phyloP scores from a whole-genome alignment of 2,329 filamentous ascomycete genomes.

The Venturia asperata region DNA sequence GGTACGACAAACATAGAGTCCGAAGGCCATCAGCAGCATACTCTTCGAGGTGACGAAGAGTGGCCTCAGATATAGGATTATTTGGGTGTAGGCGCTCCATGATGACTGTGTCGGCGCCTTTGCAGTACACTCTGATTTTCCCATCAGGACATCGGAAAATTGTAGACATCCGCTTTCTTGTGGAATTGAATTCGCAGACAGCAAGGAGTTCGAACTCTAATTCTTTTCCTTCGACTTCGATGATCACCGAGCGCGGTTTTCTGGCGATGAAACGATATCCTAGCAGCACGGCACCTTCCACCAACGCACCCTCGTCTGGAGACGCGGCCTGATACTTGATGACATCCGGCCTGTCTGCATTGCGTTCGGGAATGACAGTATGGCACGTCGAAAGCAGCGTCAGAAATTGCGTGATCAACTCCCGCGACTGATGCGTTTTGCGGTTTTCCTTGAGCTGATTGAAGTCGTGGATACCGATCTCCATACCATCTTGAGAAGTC shows the following conservation, averaged over 20 bases:
- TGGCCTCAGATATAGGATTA: conserved; percentile 77
- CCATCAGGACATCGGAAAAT: conserved; percentile 96
- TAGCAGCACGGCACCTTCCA: conserved; percentile 77
- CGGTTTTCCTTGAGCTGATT: conserved; percentile 66
- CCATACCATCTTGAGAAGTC: conserved; percentile 67
- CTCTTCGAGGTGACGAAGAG: conserved; percentile 91
- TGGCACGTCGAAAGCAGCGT: conserved; percentile 84
- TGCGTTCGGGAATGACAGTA: conserved; percentile 90
- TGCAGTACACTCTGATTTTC: conserved; percentile 88
- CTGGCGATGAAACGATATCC: conserved; percentile 88
- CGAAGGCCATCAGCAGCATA: conserved; percentile 94
- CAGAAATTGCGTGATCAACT: conserved; percentile 76
- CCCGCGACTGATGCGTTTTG: conserved; percentile 49
- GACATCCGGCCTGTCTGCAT: conserved; percentile 64
- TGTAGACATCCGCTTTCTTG: conserved; percentile 93
- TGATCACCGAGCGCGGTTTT: conserved; percentile 81
- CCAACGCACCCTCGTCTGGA: conserved; percentile 92
- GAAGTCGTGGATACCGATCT: conserved; percentile 79
- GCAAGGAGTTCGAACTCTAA: conserved; percentile 84
- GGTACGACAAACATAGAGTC: conserved; percentile 90
- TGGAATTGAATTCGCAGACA: conserved; percentile 99
- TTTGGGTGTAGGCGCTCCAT: conserved; percentile 78
- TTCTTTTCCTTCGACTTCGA: conserved; percentile 64
- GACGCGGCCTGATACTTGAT: conserved; percentile 99
- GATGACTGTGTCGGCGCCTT: conserved; percentile 96